Evolutionary conservation across 805 yeast genomes (phyloP).

Genomic region (Saturnispora bothae): DNA sequence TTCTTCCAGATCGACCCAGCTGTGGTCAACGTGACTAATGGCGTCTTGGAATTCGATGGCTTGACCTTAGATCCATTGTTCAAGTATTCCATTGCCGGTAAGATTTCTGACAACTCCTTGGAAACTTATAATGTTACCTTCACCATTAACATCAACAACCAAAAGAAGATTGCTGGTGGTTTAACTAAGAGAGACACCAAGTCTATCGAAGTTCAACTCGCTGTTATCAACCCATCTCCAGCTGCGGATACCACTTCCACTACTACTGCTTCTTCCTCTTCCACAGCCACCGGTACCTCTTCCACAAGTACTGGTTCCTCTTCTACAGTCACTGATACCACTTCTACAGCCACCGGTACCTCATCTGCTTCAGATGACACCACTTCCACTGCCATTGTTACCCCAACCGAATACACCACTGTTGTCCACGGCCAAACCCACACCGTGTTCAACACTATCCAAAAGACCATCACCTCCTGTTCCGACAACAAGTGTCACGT

Average conservation of each 20-base stretch:
- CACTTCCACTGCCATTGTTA: conserved; percentile 2
- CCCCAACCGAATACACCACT: conserved; percentile 4
- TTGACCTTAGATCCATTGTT: conserved; percentile 12
- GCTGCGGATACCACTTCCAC: not conserved
- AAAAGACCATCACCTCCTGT: conserved; percentile 17
- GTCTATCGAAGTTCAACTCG: conserved; percentile 9
- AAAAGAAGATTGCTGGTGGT: conserved; percentile 1
- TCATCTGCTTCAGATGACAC: not conserved
- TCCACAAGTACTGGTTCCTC: not conserved
- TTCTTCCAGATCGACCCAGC: conserved; percentile 9
- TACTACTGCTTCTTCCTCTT: not conserved
- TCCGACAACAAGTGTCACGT: conserved; percentile 15
- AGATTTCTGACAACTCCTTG: not conserved
- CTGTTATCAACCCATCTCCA: conserved; percentile 6
- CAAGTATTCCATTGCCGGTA: conserved; percentile 8
- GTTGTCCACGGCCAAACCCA: not conserved
- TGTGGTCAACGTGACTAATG: conserved; percentile 1
- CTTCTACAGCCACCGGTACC: conserved; percentile 3
- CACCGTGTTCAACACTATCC: conserved; percentile 8
- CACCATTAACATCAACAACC: conserved; percentile 9
- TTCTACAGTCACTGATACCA: conserved; percentile 7
- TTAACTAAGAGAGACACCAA: conserved; percentile 13
- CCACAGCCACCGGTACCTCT: conserved; percentile 1
- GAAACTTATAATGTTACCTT: conserved; percentile 6
- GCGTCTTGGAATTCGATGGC: conserved; percentile 10